Conservation (phyloP, 371 early-diverging fungal species). For the Furculomyces boomerangus region DNA sequence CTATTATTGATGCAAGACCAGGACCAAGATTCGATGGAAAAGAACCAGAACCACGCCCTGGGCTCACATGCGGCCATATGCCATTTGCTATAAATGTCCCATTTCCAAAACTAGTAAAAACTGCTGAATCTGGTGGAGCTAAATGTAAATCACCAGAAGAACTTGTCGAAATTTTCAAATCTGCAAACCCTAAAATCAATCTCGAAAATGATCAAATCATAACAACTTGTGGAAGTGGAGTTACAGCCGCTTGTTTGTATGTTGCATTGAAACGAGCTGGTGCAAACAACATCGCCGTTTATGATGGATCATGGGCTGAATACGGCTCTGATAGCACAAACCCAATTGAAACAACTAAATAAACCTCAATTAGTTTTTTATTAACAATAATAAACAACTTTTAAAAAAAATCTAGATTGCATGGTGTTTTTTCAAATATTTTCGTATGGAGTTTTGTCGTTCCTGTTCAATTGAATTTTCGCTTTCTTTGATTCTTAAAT, state of each 20-base stretch:
- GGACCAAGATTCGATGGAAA: slow-evolving; percentile 43
- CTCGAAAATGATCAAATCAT: slow-evolving; percentile 38
- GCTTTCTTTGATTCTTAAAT: too few species aligned
- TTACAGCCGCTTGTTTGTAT: slow-evolving; percentile 57
- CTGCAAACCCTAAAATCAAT: slow-evolving; percentile 14
- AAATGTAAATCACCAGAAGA: slow-evolving; percentile 18
- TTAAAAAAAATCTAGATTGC: too few species aligned
- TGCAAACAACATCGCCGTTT: slow-evolving; percentile 35
- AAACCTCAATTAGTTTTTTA: neutral
- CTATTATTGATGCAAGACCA: slow-evolving; percentile 78
- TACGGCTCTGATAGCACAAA: slow-evolving; percentile 29
- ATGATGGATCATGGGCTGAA: slow-evolving; percentile 76
- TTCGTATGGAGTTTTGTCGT: too few species aligned
- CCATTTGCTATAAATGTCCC: slow-evolving; percentile 56
- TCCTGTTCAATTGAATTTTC: too few species aligned
- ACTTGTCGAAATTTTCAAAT: slow-evolving; percentile 27
- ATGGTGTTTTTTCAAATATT: too few species aligned
- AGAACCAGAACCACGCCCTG: slow-evolving; percentile 68
- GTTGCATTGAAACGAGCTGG: slow-evolving; percentile 48
- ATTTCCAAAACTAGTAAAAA: slow-evolving; percentile 18
- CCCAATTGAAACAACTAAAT: neutral
- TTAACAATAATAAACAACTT: too few species aligned
- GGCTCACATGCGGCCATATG: slow-evolving; percentile 74
- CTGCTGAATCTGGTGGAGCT: neutral
- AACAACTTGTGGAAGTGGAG: slow-evolving; percentile 58